Conservation (phyloP, 2,329 filamentous ascomycete genomes). For the Neoarthrinium moseri region DNA sequence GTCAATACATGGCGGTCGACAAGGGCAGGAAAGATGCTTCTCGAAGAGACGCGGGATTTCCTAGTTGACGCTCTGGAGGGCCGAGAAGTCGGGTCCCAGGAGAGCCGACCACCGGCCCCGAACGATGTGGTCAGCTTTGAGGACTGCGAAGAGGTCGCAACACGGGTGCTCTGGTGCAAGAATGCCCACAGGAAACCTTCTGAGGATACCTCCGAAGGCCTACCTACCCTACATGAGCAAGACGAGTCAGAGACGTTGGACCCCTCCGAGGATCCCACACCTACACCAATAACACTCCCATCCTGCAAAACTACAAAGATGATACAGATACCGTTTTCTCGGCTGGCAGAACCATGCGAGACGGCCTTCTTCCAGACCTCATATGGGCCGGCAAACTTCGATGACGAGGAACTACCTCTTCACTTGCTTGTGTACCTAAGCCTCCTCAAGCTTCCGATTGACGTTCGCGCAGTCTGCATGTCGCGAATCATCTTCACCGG, state of each 20-base stretch:
- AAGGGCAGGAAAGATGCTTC: slow-evolving; percentile 71
- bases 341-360: slow-evolving; percentile 73
- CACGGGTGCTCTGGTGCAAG: slow-evolving; percentile 76
- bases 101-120: slow-evolving; percentile 18
- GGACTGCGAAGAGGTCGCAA: slow-evolving; percentile 77
- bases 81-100: slow-evolving; percentile 22
- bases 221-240: slow-evolving; percentile 56
- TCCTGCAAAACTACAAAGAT: slow-evolving; percentile 51
- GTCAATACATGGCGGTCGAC: slow-evolving; percentile 68
- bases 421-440: slow-evolving; percentile 74
- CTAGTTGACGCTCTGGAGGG: slow-evolving; percentile 46
- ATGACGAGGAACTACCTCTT: slow-evolving; percentile 83
- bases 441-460: slow-evolving; percentile 73
- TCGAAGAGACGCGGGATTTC: slow-evolving; percentile 66
- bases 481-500: slow-evolving; percentile 85
- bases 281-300: slow-evolving; percentile 42
- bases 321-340: slow-evolving; percentile 66
- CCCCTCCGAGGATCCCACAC: slow-evolving; percentile 31
- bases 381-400: slow-evolving; percentile 57
- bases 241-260: slow-evolving; percentile 38
- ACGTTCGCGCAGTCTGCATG: slow-evolving; percentile 84
- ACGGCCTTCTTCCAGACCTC: slow-evolving; percentile 66
- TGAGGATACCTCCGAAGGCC: slow-evolving; percentile 29
- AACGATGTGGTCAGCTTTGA: slow-evolving; percentile 61
- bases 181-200: slow-evolving; percentile 30